These are phyloP conservation scores for Fusarium devonianum DNA, from an alignment of 2,329 filamentous ascomycete genomes.

Conservation along the genomic window DNA sequence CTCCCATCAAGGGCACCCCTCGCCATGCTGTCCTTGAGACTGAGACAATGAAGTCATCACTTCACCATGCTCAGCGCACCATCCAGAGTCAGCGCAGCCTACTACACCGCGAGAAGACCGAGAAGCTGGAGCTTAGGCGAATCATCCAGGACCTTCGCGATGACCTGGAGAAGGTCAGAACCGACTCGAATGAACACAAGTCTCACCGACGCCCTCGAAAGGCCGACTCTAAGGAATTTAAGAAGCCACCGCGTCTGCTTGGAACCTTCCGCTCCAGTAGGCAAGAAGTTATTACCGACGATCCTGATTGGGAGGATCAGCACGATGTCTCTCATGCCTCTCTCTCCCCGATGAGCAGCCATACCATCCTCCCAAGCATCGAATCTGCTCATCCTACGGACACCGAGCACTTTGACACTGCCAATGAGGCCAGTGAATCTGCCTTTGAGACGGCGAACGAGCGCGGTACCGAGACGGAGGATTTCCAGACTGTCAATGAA, in stretches of 20 bases:
- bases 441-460: slow-evolving; percentile 78
- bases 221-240: slow-evolving; percentile 71
- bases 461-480: slow-evolving; percentile 85
- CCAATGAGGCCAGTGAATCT: slow-evolving; percentile 75
- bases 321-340: slow-evolving; percentile 40
- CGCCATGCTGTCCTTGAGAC: slow-evolving; percentile 91
- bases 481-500: slow-evolving; percentile 93
- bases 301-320: slow-evolving; percentile 91
- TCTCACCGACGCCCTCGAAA: slow-evolving; percentile 69
- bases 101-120: slow-evolving; percentile 96
- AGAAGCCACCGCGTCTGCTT: slow-evolving; percentile 80
- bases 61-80: slow-evolving; percentile 93
- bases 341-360: slow-evolving; percentile 32
- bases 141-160: slow-evolving; percentile 95
- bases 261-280: slow-evolving; percentile 76
- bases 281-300: slow-evolving; percentile 81
- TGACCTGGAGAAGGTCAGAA: slow-evolving; percentile 79
- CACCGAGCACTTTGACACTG: slow-evolving; percentile 78
- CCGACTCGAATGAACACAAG: slow-evolving; percentile 53
- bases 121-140: slow-evolving; percentile 93
- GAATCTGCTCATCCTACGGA: slow-evolving; percentile 49
- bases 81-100: slow-evolving; percentile 96
- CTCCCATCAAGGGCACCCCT: slow-evolving; percentile 89
- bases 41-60: slow-evolving; percentile 92
- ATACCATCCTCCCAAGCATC: slow-evolving; percentile 26